Conservation (phyloP, 768 basidiomycete species). For the Agaricus subrufescens region DNA sequence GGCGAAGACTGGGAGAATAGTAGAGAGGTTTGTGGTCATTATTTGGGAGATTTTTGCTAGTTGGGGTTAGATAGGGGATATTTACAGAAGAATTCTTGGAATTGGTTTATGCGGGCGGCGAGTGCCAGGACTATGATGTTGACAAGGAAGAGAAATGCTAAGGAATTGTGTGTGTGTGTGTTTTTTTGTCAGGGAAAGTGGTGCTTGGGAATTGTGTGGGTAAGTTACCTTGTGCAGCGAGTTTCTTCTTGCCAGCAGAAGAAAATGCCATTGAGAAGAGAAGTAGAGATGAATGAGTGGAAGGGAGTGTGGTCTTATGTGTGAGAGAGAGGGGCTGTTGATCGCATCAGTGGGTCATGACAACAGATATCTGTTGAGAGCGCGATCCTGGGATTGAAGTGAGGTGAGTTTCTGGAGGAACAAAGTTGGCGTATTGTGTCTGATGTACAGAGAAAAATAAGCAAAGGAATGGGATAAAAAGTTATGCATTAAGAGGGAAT, state of each 20-base stretch:
- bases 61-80: background rate
- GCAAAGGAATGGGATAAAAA: background rate
- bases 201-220: background rate
- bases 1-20: conserved; percentile 37
- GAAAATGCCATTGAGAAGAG: conserved; percentile 14
- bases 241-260: conserved; percentile 23
- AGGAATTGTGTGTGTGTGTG: background rate
- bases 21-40: no score
- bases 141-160: conserved; percentile 40
- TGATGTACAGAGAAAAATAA: background rate
- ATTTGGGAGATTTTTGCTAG: no score
- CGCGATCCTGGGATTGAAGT: background rate
- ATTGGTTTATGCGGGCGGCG: conserved; percentile 48
- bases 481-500: conserved; percentile 76
- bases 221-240: conserved; percentile 23
- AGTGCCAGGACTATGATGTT: conserved; percentile 50
- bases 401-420: no score
- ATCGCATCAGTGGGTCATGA: background rate
- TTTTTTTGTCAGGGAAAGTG: background rate
- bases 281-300: conserved; percentile 1
- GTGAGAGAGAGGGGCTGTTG: background rate
- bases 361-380: background rate
- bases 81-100: conserved; percentile 60
- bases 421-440: no score
- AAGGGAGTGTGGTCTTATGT: background rate